A percentile compares a stretch with the other conserved stretches of the same genome.
Evolutionary conservation across 805 yeast genomes (phyloP).

Genomic region (Isabelozyma pseudorhagii): DNA sequence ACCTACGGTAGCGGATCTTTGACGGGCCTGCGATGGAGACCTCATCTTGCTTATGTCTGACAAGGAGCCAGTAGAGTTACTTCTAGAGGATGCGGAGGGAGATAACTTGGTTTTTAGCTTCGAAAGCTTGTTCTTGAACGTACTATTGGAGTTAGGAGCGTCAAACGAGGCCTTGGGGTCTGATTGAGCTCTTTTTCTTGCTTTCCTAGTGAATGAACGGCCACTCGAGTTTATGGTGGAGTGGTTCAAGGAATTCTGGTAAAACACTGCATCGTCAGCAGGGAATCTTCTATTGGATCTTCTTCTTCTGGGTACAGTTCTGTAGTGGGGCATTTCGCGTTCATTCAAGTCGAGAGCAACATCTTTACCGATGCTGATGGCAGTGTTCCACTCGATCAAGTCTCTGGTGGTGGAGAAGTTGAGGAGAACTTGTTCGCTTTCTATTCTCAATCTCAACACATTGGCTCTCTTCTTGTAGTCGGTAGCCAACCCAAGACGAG

Average conservation of each 20-base stretch:
- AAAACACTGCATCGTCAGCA: not conserved
- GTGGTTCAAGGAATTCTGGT: not conserved
- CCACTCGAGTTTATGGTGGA: not conserved
- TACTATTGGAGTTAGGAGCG: not conserved
- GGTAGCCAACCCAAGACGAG: conserved; percentile 77
- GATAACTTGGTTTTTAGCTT: conserved; percentile 6
- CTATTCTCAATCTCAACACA: conserved; percentile 74
- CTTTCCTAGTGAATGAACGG: not conserved
- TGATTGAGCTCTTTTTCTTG: not conserved
- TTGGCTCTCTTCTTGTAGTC: conserved; percentile 74
- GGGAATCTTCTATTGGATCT: conserved; percentile 32
- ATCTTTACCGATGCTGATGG: conserved; percentile 71
- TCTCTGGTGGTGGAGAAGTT: conserved; percentile 61
- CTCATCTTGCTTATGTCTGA: not conserved
- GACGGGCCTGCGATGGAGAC: not conserved
- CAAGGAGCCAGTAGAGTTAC: not conserved
- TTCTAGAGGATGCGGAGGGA: conserved; percentile 1
- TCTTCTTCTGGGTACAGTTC: conserved; percentile 79
- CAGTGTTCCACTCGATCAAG: conserved; percentile 76
- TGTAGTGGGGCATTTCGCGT: conserved; percentile 69
- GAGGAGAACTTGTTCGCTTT: conserved; percentile 75
- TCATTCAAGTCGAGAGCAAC: conserved; percentile 72
- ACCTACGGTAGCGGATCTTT: not conserved
- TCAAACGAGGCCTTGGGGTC: not conserved
- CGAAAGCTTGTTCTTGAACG: conserved; percentile 3